phyloP scores from a whole-genome alignment of 2,329 filamentous ascomycete species.

The Huntiella moniliformis region DNA sequence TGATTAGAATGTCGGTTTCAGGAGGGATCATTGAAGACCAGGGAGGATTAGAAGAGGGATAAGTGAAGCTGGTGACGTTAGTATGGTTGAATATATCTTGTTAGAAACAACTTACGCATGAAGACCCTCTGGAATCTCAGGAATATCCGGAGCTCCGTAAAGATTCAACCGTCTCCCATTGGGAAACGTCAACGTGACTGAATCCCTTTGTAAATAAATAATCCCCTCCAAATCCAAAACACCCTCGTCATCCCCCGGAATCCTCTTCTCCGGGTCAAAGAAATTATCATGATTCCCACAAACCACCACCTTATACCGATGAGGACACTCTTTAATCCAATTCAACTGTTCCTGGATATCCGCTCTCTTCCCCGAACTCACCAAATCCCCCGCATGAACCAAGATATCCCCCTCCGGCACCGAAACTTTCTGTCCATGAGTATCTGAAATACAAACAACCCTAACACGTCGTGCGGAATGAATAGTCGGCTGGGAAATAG shows the following conservation, averaged over 20 bases:
- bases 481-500: slow-evolving; percentile 32
- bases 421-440: slow-evolving; percentile 45
- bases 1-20: slow-evolving; percentile 61
- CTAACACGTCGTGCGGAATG: slow-evolving; percentile 46
- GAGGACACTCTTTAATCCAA: slow-evolving; percentile 59
- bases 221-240: slow-evolving; percentile 43
- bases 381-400: slow-evolving; percentile 83
- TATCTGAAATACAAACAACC: slow-evolving; percentile 80
- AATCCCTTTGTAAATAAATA: slow-evolving; percentile 51
- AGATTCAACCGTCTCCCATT: slow-evolving; percentile 44
- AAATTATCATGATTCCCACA: slow-evolving; percentile 80
- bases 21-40: slow-evolving; percentile 55
- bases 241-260: slow-evolving; percentile 26
- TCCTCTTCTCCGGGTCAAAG: slow-evolving; percentile 50
- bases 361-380: slow-evolving; percentile 52
- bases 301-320: slow-evolving; percentile 64
- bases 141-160: slow-evolving; percentile 69
- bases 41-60: slow-evolving; percentile 20
- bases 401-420: slow-evolving; percentile 67
- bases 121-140: slow-evolving; percentile 37
- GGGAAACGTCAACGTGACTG: slow-evolving; percentile 41
- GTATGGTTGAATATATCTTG: slow-evolving; percentile 18
- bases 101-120: slow-evolving; percentile 14
- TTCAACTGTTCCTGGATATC: slow-evolving; percentile 71
- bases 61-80: slow-evolving; percentile 31